Evolutionary conservation across 78 protist genomes (phyloP).

Genomic region (Dictyostelium brefeldianum): DNA sequence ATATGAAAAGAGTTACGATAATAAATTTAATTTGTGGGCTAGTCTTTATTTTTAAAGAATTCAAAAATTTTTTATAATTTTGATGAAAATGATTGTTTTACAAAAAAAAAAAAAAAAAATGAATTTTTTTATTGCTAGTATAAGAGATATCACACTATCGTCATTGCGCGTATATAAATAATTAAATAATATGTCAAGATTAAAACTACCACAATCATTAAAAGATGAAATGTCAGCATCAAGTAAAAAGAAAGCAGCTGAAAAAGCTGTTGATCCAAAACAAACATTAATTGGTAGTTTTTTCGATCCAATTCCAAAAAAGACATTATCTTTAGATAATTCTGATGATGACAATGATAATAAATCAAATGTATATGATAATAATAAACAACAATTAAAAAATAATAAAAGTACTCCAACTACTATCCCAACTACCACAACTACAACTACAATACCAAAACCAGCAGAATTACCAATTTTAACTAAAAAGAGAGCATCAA

Average conservation of each 20-base stretch:
- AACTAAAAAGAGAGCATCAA: neutral
- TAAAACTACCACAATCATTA: slow-evolving; percentile 20
- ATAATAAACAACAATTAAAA: neutral
- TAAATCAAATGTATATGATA: neutral
- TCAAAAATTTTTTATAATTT: too few species aligned
- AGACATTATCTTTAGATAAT: too few species aligned
- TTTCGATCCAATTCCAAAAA: neutral
- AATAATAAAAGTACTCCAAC: neutral
- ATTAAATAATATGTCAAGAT: slow-evolving; percentile 22
- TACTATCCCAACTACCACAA: neutral
- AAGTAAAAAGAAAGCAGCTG: neutral
- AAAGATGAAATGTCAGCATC: neutral
- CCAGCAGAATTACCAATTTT: neutral
- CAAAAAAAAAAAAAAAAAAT: neutral
- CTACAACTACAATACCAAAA: neutral
- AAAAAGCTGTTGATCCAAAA: neutral
- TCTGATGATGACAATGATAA: neutral
- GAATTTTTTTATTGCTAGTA: too few species aligned
- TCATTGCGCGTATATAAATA: neutral
- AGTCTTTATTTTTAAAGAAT: too few species aligned
- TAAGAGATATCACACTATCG: too few species aligned
- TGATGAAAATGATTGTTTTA: too few species aligned
- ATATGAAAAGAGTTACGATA: too few species aligned
- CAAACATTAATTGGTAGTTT: neutral
- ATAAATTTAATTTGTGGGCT: too few species aligned